These are phyloP conservation scores for Ilyonectria sp. DNA, from an alignment of 2,329 filamentous ascomycete species.

Conservation along the genomic window DNA sequence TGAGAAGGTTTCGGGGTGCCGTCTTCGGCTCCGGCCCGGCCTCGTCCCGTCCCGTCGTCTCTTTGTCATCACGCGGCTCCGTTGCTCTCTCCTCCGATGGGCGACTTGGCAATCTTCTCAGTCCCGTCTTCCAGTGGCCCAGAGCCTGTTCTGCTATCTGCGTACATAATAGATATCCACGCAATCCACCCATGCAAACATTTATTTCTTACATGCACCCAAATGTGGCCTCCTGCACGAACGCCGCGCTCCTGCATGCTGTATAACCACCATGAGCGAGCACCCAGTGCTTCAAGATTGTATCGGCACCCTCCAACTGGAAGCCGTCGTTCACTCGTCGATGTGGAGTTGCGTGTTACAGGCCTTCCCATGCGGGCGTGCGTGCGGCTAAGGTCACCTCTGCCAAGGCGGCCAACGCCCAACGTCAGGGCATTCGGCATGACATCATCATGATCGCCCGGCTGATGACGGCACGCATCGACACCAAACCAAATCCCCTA, in stretches of 20 bases:
- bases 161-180: constrained; percentile 6
- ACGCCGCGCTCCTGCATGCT: background rate
- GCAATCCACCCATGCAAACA: background rate
- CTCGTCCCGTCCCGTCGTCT: constrained; percentile 2
- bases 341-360: background rate
- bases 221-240: background rate
- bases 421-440: constrained; percentile 11
- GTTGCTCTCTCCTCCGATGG: background rate
- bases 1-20: constrained; percentile 25
- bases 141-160: constrained; percentile 1
- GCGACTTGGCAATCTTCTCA: background rate
- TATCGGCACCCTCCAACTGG: background rate
- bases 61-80: background rate
- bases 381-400: background rate
- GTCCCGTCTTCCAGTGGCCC: background rate
- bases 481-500: background rate
- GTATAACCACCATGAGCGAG: background rate
- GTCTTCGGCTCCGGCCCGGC: background rate
- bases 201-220: background rate
- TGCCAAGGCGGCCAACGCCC: constrained; percentile 3
- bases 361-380: background rate
- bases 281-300: background rate
- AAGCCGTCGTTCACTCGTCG: background rate
- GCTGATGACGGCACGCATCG: background rate
- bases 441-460: constrained; percentile 26